These are phyloP conservation scores for Aspergillus bombycis DNA, from an alignment of 2,329 filamentous ascomycete species.

Conservation along the genomic window DNA sequence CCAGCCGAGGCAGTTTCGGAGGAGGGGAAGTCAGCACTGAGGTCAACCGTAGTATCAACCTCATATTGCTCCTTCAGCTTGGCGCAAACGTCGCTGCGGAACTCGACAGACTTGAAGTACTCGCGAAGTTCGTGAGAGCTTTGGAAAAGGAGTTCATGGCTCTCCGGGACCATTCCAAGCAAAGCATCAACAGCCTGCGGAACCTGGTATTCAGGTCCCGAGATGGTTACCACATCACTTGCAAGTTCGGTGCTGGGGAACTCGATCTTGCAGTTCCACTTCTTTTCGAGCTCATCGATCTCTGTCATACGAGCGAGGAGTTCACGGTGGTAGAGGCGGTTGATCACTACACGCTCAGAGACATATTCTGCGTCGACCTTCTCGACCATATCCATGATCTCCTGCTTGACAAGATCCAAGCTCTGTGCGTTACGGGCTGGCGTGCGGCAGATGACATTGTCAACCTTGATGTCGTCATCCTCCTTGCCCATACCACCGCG, in stretches of 20 bases:
- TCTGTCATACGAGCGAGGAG: constrained; percentile 84
- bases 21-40: constrained; percentile 32
- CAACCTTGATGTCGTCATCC: constrained; percentile 97
- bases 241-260: constrained; percentile 98
- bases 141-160: constrained; percentile 85
- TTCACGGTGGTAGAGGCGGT: constrained; percentile 93
- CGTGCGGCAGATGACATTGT: constrained; percentile 98
- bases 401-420: constrained; percentile 93
- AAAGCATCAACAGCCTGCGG: constrained; percentile 96
- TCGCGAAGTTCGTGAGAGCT: constrained; percentile 75
- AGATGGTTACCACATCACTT: constrained; percentile 93
- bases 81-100: constrained; percentile 74
- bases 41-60: constrained; percentile 78
- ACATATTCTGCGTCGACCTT: constrained; percentile 97
- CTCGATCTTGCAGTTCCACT: constrained; percentile 99
- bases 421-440: constrained; percentile 97
- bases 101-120: constrained; percentile 80
- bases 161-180: constrained; percentile 96
- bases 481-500: constrained; percentile 90
- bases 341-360: constrained; percentile 88
- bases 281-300: constrained; percentile 94
- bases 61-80: constrained; percentile 92
- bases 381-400: constrained; percentile 99
- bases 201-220: constrained; percentile 96
- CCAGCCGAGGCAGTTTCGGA: constrained; percentile 33